Conservation (phyloP, 148 eudicot species). For the Cornus controversa region DNA sequence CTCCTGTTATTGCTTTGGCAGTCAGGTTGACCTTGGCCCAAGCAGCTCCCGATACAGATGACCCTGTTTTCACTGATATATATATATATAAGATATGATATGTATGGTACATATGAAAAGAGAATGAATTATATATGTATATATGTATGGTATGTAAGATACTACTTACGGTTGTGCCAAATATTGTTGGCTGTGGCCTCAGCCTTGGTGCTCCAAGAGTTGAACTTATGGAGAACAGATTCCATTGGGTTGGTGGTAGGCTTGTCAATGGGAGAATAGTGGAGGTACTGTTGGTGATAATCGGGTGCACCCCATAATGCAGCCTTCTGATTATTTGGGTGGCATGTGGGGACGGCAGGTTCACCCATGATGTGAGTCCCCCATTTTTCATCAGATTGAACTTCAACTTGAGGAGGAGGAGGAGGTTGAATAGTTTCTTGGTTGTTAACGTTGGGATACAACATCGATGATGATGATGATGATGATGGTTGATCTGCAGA, state of each 20-base stretch:
- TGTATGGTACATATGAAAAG: no score
- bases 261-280: conserved; percentile 21
- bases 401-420: no score
- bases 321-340: conserved; percentile 34
- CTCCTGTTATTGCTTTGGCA: conserved; percentile 39
- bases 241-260: conserved; percentile 23
- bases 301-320: conserved; percentile 26
- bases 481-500: no score
- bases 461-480: no score
- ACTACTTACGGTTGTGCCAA: conserved; percentile 42
- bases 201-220: conserved; percentile 36
- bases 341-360: conserved; percentile 33
- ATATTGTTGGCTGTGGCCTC: conserved; percentile 38
- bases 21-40: conserved; percentile 40
- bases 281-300: conserved; percentile 24
- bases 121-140: no score
- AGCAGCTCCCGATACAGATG: conserved; percentile 37
- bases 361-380: conserved; percentile 45
- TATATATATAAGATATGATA: neutral
- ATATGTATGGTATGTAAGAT: no score
- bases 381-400: conserved; percentile 23
- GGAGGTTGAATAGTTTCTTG: no score
- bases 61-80: conserved; percentile 33
- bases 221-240: conserved; percentile 30
- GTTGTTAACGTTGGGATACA: no score